These are phyloP conservation scores for Bodo saltans DNA, from an alignment of 78 protist genomes.

Conservation along the genomic window DNA sequence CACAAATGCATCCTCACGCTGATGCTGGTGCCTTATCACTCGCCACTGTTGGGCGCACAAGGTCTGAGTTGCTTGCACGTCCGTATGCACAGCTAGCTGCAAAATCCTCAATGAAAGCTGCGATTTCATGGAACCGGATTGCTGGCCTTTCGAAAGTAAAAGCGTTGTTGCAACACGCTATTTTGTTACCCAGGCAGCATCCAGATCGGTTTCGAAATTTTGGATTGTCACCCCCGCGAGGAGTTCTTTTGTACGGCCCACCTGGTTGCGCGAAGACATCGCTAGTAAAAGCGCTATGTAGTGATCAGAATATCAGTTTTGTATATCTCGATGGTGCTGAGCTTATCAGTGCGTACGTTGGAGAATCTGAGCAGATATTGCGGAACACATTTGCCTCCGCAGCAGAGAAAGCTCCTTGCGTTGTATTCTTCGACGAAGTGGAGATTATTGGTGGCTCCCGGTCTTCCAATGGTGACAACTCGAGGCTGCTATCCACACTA, in stretches of 20 bases:
- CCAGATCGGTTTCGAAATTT: too few relatives aligned
- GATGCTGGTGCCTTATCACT: too few relatives aligned
- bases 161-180: too few relatives aligned
- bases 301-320: conserved; percentile 40
- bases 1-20: too few relatives aligned
- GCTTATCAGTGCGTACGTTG: conserved; percentile 70
- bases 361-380: conserved; percentile 70
- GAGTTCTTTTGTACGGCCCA: conserved; percentile 79
- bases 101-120: too few relatives aligned
- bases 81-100: too few relatives aligned
- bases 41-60: too few relatives aligned
- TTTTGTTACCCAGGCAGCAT: too few relatives aligned
- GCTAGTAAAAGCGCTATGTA: conserved; percentile 75
- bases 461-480: conserved; percentile 13
- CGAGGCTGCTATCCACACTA: conserved; percentile 35
- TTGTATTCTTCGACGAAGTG: conserved; percentile 90
- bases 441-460: conserved; percentile 77
- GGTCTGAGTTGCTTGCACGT: too few relatives aligned
- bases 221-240: too few relatives aligned
- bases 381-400: conserved; percentile 58
- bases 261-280: conserved; percentile 86
- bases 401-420: conserved; percentile 58
- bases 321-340: conserved; percentile 67
- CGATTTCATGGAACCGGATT: too few relatives aligned
- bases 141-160: too few relatives aligned